phyloP scores from a whole-genome alignment of 352 stramenopile species.

The Stramenopiles sp. region DNA sequence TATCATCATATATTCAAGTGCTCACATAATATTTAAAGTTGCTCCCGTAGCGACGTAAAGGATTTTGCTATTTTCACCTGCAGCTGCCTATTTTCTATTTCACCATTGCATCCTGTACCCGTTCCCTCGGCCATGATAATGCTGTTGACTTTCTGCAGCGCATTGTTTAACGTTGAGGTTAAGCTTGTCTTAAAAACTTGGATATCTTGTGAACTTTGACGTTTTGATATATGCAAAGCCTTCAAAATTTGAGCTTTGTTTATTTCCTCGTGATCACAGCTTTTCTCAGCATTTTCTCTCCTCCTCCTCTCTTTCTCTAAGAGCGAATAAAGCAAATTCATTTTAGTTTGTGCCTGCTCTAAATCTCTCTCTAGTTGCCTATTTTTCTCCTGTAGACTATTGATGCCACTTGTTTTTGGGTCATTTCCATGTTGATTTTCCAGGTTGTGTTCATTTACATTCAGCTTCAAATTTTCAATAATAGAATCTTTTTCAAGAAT shows the following conservation, averaged over 20 bases:
- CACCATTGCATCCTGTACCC: too few species aligned
- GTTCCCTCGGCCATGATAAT: too few species aligned
- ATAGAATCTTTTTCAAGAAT: background rate
- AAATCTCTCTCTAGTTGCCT: background rate
- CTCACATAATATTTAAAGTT: too few species aligned
- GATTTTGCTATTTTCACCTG: too few species aligned
- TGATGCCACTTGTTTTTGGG: background rate
- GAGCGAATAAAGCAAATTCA: background rate
- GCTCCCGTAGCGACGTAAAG: too few species aligned
- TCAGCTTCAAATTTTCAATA: background rate
- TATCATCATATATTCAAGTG: too few species aligned
- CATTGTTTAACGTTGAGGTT: background rate
- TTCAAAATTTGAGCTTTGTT: background rate
- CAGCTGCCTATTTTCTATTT: too few species aligned
- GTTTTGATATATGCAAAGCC: background rate
- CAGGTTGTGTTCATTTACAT: too few species aligned
- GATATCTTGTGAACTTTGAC: background rate
- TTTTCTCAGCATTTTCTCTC: background rate
- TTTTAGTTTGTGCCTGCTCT: background rate
- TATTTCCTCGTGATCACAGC: background rate
- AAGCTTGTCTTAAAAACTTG: background rate
- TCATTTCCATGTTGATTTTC: background rate
- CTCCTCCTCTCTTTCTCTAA: background rate
- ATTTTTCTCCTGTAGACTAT: background rate
- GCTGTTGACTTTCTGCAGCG: background rate